phyloP scores from a whole-genome alignment of 441 rosid species.

The Erodium moschatum region DNA sequence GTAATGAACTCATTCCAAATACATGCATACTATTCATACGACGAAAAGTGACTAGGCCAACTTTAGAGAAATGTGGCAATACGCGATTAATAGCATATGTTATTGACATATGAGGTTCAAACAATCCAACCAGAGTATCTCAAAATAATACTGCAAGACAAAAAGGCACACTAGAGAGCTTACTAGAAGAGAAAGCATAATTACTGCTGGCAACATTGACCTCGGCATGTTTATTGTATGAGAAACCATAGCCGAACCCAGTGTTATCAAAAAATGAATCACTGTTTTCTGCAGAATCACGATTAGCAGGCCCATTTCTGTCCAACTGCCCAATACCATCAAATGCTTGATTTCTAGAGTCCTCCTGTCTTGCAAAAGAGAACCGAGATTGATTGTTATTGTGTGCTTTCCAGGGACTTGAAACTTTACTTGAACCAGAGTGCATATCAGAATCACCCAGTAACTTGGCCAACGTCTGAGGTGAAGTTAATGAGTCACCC shows the following conservation, averaged over 20 bases:
- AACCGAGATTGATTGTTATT: constrained; percentile 75
- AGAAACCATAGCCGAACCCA: constrained; percentile 44
- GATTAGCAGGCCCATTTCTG: constrained; percentile 29
- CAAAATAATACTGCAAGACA: neutral
- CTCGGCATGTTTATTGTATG: constrained; percentile 41
- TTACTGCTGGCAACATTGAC: constrained; percentile 27
- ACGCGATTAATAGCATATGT: too few species aligned
- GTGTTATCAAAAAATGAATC: constrained; percentile 34
- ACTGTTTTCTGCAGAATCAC: constrained; percentile 33
- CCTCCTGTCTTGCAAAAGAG: constrained; percentile 85
- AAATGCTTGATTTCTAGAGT: constrained; percentile 35
- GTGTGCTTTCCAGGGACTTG: constrained; percentile 49
- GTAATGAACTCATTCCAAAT: too few species aligned
- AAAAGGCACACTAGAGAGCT: constrained; percentile 41
- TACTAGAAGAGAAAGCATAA: constrained; percentile 41
- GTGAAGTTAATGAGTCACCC: constrained; percentile 62
- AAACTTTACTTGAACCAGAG: constrained; percentile 37
- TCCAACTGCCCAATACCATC: constrained; percentile 37
- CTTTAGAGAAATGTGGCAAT: too few species aligned
- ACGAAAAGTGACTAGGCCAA: too few species aligned
- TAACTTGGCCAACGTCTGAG: constrained; percentile 53
- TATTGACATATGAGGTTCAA: too few species aligned
- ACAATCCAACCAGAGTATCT: too few species aligned
- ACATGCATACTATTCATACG: too few species aligned
- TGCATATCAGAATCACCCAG: constrained; percentile 49